Evolutionary conservation across 306 rosid species (phyloP).

Genomic region (Begonia peltatifolia): DNA sequence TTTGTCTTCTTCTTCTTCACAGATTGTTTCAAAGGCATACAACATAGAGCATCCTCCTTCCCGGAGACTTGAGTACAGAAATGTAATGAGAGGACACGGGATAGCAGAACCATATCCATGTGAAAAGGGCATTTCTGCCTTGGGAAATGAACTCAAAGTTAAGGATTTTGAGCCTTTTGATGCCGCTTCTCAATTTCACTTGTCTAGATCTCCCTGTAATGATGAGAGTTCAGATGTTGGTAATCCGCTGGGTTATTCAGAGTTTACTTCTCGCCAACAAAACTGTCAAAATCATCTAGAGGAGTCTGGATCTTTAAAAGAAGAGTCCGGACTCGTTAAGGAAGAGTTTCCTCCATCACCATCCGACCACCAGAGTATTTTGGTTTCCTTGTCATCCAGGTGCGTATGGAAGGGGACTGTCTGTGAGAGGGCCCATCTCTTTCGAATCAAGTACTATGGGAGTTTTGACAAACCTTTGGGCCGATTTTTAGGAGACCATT

Average conservation of each 20-base stretch:
- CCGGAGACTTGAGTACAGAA: slow-evolving; percentile 15
- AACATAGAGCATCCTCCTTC: slow-evolving; percentile 16
- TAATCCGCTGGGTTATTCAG: slow-evolving; percentile 21
- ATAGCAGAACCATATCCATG: slow-evolving; percentile 22
- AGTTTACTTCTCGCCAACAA: slow-evolving; percentile 21
- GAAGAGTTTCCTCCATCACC: slow-evolving; percentile 89
- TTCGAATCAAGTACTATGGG: slow-evolving; percentile 94
- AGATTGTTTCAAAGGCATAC: slow-evolving; percentile 22
- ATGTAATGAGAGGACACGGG: slow-evolving; percentile 15
- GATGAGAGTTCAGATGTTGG: slow-evolving; percentile 18
- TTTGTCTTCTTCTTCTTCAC: too few species aligned
- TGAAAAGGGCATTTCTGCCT: slow-evolving; percentile 12
- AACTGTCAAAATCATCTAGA: slow-evolving; percentile 24
- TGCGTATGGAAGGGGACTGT: slow-evolving; percentile 97
- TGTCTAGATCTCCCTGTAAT: slow-evolving; percentile 17
- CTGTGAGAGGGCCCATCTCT: slow-evolving; percentile 90
- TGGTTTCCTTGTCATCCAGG: slow-evolving; percentile 90
- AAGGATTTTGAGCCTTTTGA: slow-evolving; percentile 20
- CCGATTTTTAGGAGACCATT: slow-evolving; percentile 73
- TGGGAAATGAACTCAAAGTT: slow-evolving; percentile 20
- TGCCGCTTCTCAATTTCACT: slow-evolving; percentile 19
- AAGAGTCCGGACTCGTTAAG: slow-evolving; percentile 23
- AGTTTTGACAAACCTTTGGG: slow-evolving; percentile 90
- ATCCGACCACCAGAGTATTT: slow-evolving; percentile 87
- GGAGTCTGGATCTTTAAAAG: slow-evolving; percentile 22